These are phyloP conservation scores for Lippia alba DNA, from an alignment of 305 asterid genomes.

Conservation along the genomic window DNA sequence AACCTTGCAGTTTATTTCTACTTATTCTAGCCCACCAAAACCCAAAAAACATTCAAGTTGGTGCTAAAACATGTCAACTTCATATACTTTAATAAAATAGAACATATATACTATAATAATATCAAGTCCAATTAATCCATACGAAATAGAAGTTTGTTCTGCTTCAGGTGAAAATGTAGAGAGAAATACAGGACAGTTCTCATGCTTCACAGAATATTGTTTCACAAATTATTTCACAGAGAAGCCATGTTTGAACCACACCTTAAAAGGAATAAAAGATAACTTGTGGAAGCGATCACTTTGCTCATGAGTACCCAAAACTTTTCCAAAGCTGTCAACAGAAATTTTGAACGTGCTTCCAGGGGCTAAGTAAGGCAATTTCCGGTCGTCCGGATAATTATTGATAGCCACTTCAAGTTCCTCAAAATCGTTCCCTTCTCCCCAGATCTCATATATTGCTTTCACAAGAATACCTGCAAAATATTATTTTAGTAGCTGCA, in stretches of 20 bases:
- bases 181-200: neutral
- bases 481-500: slow-evolving; percentile 9
- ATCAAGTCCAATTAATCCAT: too few species aligned
- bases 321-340: slow-evolving; percentile 90
- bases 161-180: neutral
- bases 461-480: slow-evolving; percentile 88
- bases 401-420: slow-evolving; percentile 79
- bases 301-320: slow-evolving; percentile 73
- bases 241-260: slow-evolving; percentile 33
- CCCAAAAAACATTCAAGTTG: neutral
- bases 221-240: slow-evolving; percentile 10
- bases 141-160: neutral
- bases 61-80: neutral
- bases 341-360: slow-evolving; percentile 78
- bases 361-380: slow-evolving; percentile 64
- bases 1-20: neutral
- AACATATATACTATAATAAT: too few species aligned
- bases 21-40: neutral
- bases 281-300: slow-evolving; percentile 64
- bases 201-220: neutral
- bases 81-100: neutral
- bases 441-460: slow-evolving; percentile 99
- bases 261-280: slow-evolving; percentile 88
- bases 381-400: slow-evolving; percentile 69
- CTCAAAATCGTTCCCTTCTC: slow-evolving; percentile 80